phyloP scores from a whole-genome alignment of 2,329 filamentous ascomycete species.

The Rutstroemia sp. region DNA sequence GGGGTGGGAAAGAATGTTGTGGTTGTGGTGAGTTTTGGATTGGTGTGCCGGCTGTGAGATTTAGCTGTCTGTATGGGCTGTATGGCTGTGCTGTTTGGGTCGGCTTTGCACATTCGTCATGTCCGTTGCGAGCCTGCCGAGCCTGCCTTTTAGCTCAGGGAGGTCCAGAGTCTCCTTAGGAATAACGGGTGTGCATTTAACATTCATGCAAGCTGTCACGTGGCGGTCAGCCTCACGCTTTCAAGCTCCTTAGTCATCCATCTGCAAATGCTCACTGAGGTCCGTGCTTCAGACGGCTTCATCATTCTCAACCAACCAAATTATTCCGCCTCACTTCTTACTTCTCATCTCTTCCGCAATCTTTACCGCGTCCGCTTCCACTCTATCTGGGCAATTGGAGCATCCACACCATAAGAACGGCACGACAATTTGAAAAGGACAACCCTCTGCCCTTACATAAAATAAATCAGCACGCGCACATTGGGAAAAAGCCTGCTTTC shows the following conservation, averaged over 20 bases:
- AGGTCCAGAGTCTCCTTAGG: too few relatives aligned
- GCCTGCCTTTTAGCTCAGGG: not conserved
- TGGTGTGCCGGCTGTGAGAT: not conserved
- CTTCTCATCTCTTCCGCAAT: not conserved
- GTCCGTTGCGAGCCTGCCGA: not conserved
- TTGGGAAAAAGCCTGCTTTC: conserved; percentile 2
- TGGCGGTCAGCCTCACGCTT: not conserved
- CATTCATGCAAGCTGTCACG: too few relatives aligned
- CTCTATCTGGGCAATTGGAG: too few relatives aligned
- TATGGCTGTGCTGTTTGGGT: not conserved
- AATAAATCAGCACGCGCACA: too few relatives aligned
- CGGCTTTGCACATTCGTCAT: not conserved
- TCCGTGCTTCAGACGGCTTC: too few relatives aligned
- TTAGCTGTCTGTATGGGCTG: not conserved
- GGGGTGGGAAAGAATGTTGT: not conserved
- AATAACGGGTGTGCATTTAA: not conserved
- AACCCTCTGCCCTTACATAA: too few relatives aligned
- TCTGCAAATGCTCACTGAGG: not conserved
- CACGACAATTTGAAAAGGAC: not conserved
- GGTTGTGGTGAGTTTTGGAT: not conserved
- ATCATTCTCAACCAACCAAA: not conserved
- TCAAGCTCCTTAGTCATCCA: not conserved
- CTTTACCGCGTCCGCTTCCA: too few relatives aligned
- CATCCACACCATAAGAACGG: not conserved
- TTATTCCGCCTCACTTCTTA: not conserved